Conservation (phyloP, 257 asterid species). For the Linderniella brevidens region DNA sequence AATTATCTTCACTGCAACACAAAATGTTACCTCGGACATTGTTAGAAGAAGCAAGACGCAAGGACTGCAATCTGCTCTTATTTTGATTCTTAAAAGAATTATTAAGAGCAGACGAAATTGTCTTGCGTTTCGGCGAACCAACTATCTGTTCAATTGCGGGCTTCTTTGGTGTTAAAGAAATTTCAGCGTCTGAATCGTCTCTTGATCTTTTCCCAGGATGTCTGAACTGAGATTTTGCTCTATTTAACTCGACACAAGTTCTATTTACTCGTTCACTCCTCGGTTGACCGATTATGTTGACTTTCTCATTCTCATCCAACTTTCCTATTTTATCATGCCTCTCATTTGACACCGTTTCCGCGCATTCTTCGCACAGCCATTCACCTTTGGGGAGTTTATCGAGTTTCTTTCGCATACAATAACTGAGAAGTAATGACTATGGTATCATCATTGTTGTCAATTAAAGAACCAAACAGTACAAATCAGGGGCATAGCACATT, state of each 20-base stretch:
- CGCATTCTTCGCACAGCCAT: constrained; percentile 96
- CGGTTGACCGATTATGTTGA: constrained; percentile 32
- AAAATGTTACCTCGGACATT: constrained; percentile 19
- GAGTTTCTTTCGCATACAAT: constrained; percentile 75
- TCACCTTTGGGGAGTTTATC: constrained; percentile 62
- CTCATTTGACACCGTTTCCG: constrained; percentile 24
- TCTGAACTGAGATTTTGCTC: constrained; percentile 26
- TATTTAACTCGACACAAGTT: constrained; percentile 28
- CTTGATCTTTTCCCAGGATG: constrained; percentile 37
- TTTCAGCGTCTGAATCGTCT: constrained; percentile 64
- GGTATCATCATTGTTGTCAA: constrained; percentile 1
- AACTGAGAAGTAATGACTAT: constrained; percentile 32
- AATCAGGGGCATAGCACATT: background rate
- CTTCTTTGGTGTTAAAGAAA: constrained; percentile 48
- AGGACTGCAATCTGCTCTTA: constrained; percentile 17
- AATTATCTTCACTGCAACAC: constrained; percentile 22
- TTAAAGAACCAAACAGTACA: constrained; percentile 9
- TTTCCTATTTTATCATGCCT: constrained; percentile 29
- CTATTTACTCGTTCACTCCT: constrained; percentile 24
- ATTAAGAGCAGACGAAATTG: constrained; percentile 31
- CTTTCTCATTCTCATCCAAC: constrained; percentile 35
- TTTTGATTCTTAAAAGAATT: constrained; percentile 43
- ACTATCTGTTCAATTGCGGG: constrained; percentile 34
- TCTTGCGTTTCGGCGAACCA: constrained; percentile 35
- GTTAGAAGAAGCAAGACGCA: constrained; percentile 22